phyloP scores from a whole-genome alignment of 352 stramenopile species.

The Blastocystis sp. region DNA sequence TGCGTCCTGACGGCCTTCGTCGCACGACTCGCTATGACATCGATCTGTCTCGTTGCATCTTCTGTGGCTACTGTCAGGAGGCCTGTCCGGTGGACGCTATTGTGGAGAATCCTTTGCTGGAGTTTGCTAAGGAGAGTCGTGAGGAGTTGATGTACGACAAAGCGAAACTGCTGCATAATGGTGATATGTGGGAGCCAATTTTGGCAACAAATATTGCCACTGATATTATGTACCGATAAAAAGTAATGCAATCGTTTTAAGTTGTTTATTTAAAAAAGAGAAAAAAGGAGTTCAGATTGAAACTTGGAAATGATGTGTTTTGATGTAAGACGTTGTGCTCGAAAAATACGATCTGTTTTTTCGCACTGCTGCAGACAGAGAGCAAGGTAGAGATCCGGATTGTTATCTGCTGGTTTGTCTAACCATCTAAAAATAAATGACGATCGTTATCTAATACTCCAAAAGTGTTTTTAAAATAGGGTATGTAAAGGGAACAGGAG shows the following conservation, averaged over 20 bases:
- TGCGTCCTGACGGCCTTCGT: conserved; percentile 88
- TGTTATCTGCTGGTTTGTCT: conserved; percentile 14
- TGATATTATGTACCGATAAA: conserved; percentile 97
- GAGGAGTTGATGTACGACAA: conserved; percentile 99
- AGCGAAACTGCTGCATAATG: conserved; percentile 97
- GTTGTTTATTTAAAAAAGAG: conserved; percentile 1
- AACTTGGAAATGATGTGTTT: background rate
- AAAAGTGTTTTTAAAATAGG: background rate
- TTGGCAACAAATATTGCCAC: conserved; percentile 96
- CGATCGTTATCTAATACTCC: background rate
- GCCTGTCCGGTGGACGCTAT: conserved; percentile 98
- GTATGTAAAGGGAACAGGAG: background rate
- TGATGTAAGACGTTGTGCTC: background rate
- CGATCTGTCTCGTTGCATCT: conserved; percentile 99
- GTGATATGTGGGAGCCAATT: conserved; percentile 98
- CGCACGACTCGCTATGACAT: conserved; percentile 99
- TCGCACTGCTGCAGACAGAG: conserved; percentile 23
- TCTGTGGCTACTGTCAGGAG: conserved; percentile 90
- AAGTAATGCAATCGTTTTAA: conserved; percentile 50
- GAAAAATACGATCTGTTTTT: background rate
- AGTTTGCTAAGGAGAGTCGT: conserved; percentile 97
- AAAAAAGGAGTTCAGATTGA: background rate
- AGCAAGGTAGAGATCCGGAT: conserved; percentile 20
- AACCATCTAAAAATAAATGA: background rate
- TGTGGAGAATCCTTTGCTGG: conserved; percentile 98